Evolutionary conservation across 768 basidiomycete genomes (phyloP).

Genomic region (Hericium coralloides): DNA sequence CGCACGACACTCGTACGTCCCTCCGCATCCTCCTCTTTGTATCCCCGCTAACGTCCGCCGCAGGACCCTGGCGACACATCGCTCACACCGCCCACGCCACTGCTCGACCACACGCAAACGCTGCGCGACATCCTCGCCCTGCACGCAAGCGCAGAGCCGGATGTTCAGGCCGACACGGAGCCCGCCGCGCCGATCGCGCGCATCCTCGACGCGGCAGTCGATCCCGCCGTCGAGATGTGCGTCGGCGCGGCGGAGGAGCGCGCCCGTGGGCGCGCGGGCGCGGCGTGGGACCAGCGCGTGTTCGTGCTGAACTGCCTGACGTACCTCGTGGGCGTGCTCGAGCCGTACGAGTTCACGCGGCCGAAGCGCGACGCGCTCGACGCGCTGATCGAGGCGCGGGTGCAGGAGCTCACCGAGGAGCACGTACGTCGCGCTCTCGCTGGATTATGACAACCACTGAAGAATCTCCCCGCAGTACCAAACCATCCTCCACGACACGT

Average conservation of each 20-base stretch:
- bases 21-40: neutral
- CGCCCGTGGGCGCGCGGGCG: constrained; percentile 41
- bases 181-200: constrained; percentile 39
- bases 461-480: constrained; percentile 28
- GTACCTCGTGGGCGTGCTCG: constrained; percentile 65
- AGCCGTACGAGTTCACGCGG: constrained; percentile 58
- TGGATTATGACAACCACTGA: neutral
- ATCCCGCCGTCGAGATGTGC: constrained; percentile 78
- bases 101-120: constrained; percentile 78
- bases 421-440: constrained; percentile 50
- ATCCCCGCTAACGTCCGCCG: neutral
- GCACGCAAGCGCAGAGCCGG: constrained; percentile 30
- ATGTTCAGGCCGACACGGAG: constrained; percentile 19
- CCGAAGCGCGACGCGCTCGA: constrained; percentile 53
- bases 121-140: constrained; percentile 75
- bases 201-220: constrained; percentile 76
- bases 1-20: constrained; percentile 44
- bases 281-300: constrained; percentile 72
- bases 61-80: constrained; percentile 65
- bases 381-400: constrained; percentile 49
- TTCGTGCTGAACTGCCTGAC: constrained; percentile 83
- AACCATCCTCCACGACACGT: constrained; percentile 46
- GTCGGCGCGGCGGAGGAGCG: constrained; percentile 58
- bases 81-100: constrained; percentile 61
- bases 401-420: constrained; percentile 61